Conservation (phyloP, 495 filamentous ascomycete species). For the Talaromyces adpressus region DNA sequence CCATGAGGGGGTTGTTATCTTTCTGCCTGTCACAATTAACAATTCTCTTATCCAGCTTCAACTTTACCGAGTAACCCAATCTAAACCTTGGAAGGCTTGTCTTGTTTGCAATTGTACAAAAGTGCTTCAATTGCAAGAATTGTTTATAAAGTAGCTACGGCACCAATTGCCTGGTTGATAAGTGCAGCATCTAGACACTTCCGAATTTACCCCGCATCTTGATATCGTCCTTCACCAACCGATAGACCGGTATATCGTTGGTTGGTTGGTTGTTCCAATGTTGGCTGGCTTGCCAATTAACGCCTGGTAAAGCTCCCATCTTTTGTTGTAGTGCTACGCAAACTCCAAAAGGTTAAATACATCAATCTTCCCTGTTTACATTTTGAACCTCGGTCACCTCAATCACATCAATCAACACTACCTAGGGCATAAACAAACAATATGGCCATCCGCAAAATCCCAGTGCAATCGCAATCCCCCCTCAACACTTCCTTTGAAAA, state of each 20-base stretch:
- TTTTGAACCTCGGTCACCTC: too few relatives aligned
- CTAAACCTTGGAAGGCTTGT: neutral
- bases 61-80: neutral
- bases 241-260: neutral
- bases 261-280: too few relatives aligned
- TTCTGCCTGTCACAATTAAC: neutral
- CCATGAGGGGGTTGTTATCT: neutral
- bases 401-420: neutral
- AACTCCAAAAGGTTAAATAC: too few relatives aligned
- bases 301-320: too few relatives aligned
- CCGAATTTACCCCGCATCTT: neutral
- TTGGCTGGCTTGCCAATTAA: too few relatives aligned
- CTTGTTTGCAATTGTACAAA: too few relatives aligned
- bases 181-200: too few relatives aligned
- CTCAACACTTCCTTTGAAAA: neutral
- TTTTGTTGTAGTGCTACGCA: too few relatives aligned
- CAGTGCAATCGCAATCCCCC: neutral
- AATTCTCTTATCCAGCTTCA: neutral
- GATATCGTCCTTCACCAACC: neutral
- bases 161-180: too few relatives aligned
- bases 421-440: neutral
- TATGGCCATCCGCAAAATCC: neutral
- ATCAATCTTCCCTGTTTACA: too few relatives aligned
- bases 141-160: neutral
- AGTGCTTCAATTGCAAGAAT: neutral